Evolutionary conservation across 805 yeast genomes (phyloP), one percentile per base, ranked within the genome.

Genomic region (Yarrowia sp.): DNA sequence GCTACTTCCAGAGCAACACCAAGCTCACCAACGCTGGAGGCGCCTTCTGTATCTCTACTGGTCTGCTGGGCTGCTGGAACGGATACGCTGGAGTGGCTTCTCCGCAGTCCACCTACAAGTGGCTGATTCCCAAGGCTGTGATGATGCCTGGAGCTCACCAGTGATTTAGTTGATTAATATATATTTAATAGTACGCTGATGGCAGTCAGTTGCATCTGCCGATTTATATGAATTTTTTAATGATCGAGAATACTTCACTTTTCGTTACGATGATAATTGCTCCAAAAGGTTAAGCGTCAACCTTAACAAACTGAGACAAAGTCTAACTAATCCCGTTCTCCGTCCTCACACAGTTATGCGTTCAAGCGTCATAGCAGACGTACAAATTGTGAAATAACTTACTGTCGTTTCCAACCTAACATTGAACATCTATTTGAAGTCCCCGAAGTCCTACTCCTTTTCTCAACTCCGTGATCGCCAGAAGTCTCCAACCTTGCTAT

Each of bases 81-180:
- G 82, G 86, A 2, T 82, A 78, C 68, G 85, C 86, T 21, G 85
- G 84, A 69, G 75, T 81, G 13, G 85, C 86, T 2, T 83, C 80
- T 58, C 70, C 71, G 6, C 78, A 81, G 56, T 87, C 85, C 73
- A 51, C 58, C 21, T 51, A 33, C 58, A 51, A 22, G 16, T 51
- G 39, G 42, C 21, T 51, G n/a, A 35, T 51, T 16, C 58, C 58
- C 22, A 35, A 35, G 31, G 16, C 58, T 2, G 24, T 51, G 0
- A 51, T 51, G 58, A 51, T 51, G 58, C 58, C 58, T 8, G 39
- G 58, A 6, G 58, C 58, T 14, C 39, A 51, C 7, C 10, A n/a
- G 21, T 44, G n/a, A n/a, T n/a, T n/a, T n/a, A n/a, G n/a, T n/a
- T 32, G n/a, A 32, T 14, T n/a, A 32, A 32, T 14, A 32, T 4